These are phyloP conservation scores for Biancaea sappan DNA, from an alignment of 306 rosid genomes.

Conservation along the genomic window DNA sequence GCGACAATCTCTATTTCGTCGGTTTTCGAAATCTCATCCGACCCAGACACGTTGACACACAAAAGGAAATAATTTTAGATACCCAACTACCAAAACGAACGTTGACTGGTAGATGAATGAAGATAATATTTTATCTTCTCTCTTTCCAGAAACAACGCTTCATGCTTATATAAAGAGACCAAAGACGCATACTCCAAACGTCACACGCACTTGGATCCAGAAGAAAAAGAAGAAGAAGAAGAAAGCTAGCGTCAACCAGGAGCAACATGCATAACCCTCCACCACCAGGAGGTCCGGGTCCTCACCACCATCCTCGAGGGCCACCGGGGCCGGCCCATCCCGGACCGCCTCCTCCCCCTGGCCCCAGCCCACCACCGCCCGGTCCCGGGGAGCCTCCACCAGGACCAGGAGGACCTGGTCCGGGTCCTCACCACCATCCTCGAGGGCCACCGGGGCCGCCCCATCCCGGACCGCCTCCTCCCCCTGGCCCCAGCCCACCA, in stretches of 20 bases:
- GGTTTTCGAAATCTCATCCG: too few relatives aligned
- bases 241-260: neutral
- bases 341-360: constrained; percentile 43
- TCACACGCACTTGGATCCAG: neutral
- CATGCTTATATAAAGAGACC: neutral
- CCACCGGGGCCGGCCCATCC: constrained; percentile 38
- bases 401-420: constrained; percentile 19
- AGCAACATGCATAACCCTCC: constrained; percentile 50
- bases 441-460: too few relatives aligned
- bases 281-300: constrained; percentile 46
- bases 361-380: constrained; percentile 34
- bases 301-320: constrained; percentile 40
- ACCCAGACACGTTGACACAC: neutral
- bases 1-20: too few relatives aligned
- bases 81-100: neutral
- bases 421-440: too few relatives aligned
- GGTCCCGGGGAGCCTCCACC: constrained; percentile 25
- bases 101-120: constrained; percentile 33
- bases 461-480: too few relatives aligned
- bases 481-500: too few relatives aligned
- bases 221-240: neutral
- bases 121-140: neutral
- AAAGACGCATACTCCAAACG: neutral
- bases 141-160: neutral
- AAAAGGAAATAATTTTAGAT: constrained; percentile 37